These are phyloP conservation scores for Mycena chlorophos DNA, from an alignment of 768 basidiomycete species.

Conservation along the genomic window DNA sequence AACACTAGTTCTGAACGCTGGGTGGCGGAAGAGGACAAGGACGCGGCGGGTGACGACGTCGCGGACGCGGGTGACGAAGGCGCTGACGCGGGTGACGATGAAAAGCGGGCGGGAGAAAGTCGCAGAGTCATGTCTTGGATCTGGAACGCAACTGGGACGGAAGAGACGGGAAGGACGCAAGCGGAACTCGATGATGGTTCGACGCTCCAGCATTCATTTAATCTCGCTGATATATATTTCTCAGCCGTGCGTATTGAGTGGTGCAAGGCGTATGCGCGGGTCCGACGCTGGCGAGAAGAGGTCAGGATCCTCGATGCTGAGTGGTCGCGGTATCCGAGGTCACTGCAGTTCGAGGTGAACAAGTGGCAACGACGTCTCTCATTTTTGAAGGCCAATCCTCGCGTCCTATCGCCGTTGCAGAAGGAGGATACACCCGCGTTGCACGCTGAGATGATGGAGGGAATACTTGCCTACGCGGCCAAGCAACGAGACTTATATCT, in stretches of 20 bases:
- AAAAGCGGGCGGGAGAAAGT: not conserved
- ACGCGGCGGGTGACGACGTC: not conserved
- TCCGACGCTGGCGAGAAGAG: slow-evolving; percentile 19
- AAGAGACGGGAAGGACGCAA: not conserved
- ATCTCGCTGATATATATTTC: not conserved
- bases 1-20: not conserved
- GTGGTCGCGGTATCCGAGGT: slow-evolving; percentile 12
- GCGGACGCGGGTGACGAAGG: not conserved
- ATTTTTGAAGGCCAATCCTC: too few relatives aligned
- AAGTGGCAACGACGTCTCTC: not conserved
- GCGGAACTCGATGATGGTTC: slow-evolving; percentile 1
- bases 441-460: too few relatives aligned
- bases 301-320: slow-evolving; percentile 19
- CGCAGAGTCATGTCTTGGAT: not conserved
- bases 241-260: slow-evolving; percentile 2
- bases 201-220: not conserved
- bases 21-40: not conserved
- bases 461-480: too few relatives aligned
- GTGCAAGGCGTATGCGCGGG: slow-evolving; percentile 9
- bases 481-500: too few relatives aligned
- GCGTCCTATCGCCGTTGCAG: too few relatives aligned
- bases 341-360: not conserved
- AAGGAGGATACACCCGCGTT: too few relatives aligned
- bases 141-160: not conserved
- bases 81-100: not conserved